Conservation (phyloP, 352 stramenopile species). For the Pythium biforme region DNA sequence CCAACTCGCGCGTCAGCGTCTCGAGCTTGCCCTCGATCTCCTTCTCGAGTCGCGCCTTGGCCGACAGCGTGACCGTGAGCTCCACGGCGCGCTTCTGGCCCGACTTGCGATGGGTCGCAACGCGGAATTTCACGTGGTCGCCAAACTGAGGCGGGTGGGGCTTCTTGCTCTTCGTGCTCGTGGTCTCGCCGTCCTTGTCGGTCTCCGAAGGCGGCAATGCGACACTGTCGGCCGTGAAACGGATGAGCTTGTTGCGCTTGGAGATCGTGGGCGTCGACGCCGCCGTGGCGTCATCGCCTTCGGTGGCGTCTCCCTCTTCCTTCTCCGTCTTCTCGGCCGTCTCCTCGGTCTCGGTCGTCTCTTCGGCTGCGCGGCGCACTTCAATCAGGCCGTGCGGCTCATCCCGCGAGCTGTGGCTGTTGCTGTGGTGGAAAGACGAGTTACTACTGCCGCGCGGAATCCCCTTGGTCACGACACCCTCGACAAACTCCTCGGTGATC, state of each 20-base stretch:
- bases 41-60: slow-evolving; percentile 60
- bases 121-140: slow-evolving; percentile 71
- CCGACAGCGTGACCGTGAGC: slow-evolving; percentile 53
- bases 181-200: slow-evolving; percentile 16
- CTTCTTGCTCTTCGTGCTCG: slow-evolving; percentile 19
- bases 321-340: slow-evolving; percentile 11
- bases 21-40: slow-evolving; percentile 67
- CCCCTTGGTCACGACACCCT: slow-evolving; percentile 68
- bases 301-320: no score
- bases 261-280: slow-evolving; percentile 28
- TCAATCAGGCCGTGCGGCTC: slow-evolving; percentile 51
- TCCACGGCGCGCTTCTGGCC: slow-evolving; percentile 65
- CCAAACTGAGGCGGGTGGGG: slow-evolving; percentile 47
- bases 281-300: not conserved
- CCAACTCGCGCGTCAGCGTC: slow-evolving; percentile 52
- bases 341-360: slow-evolving; percentile 2
- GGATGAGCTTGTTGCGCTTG: slow-evolving; percentile 36
- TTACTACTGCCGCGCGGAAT: slow-evolving; percentile 33
- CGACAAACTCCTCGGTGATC: slow-evolving; percentile 43
- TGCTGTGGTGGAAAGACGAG: slow-evolving; percentile 35
- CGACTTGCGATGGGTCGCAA: slow-evolving; percentile 69
- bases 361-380: slow-evolving; percentile 13
- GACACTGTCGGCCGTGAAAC: slow-evolving; percentile 60
- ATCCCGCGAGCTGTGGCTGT: slow-evolving; percentile 34
- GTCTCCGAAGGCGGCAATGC: not conserved